Percentiles rank a stretch among this genome's conserved stretches.
These are phyloP conservation scores for Lumnitzera racemosa DNA, from an alignment of 345 rosid species.

Conservation along the genomic window DNA sequence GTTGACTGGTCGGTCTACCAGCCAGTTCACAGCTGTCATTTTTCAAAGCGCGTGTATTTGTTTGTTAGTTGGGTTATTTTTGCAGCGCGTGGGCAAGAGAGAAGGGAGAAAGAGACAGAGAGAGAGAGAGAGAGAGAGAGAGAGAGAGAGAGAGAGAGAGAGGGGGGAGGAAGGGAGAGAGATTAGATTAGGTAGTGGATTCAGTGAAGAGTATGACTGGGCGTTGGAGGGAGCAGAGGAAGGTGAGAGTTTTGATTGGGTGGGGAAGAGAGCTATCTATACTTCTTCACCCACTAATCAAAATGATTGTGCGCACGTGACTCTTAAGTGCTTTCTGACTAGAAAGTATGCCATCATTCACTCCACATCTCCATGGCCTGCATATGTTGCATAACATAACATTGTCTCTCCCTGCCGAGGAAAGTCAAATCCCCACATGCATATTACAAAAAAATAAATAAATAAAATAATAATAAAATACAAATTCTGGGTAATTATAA, in stretches of 20 bases:
- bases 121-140: not conserved
- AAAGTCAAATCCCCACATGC: too few relatives aligned
- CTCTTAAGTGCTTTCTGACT: not conserved
- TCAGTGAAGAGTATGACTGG: slow-evolving; percentile 14
- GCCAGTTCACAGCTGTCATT: slow-evolving; percentile 30
- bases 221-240: slow-evolving; percentile 10
- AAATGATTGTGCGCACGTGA: not conserved
- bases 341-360: not conserved
- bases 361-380: too few relatives aligned
- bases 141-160: not conserved
- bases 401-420: too few relatives aligned
- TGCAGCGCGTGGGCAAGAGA: too few relatives aligned
- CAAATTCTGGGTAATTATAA: too few relatives aligned
- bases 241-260: not conserved
- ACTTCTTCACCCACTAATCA: slow-evolving; percentile 7
- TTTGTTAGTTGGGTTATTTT: not conserved
- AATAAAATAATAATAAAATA: too few relatives aligned
- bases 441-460: too few relatives aligned
- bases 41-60: slow-evolving; percentile 4
- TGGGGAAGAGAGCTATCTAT: slow-evolving; percentile 1
- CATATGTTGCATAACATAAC: too few relatives aligned
- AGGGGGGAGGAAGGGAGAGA: not conserved
- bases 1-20: slow-evolving; percentile 95
- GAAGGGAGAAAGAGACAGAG: not conserved
- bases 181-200: slow-evolving; percentile 13